These are phyloP conservation scores for Trichoderma gracile DNA, from an alignment of 2,329 filamentous ascomycete species.

Conservation along the genomic window DNA sequence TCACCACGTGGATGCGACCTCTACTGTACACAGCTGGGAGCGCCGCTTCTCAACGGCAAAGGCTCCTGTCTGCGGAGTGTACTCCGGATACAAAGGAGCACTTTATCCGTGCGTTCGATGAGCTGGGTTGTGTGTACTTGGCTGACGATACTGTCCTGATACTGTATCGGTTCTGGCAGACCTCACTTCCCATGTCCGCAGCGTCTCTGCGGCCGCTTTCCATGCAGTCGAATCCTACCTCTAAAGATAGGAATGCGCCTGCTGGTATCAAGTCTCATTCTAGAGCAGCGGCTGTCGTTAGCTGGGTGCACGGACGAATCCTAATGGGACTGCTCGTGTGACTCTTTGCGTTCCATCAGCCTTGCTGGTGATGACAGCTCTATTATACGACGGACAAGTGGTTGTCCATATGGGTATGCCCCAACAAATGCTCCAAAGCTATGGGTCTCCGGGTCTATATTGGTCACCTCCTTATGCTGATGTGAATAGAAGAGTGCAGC, in stretches of 20 bases:
- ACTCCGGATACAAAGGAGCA: not conserved
- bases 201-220: slow-evolving; percentile 2
- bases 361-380: too few relatives aligned
- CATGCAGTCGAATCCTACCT: not conserved
- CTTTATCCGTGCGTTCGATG: not conserved
- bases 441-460: too few relatives aligned
- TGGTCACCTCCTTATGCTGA: too few relatives aligned
- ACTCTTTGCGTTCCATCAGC: too few relatives aligned
- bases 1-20: not conserved
- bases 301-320: not conserved
- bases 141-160: not conserved
- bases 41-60: not conserved
- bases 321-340: not conserved
- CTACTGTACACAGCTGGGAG: not conserved
- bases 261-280: not conserved
- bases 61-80: not conserved
- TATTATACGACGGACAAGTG: too few relatives aligned
- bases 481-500: too few relatives aligned
- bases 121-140: not conserved
- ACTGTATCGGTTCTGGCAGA: not conserved
- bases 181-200: not conserved
- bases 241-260: not conserved
- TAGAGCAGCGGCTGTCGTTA: not conserved
- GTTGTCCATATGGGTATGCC: too few relatives aligned
- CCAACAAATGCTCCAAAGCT: too few relatives aligned